A percentile compares a stretch with the other conserved stretches of the same genome.
These are phyloP conservation scores for Hirsutella rhossiliensis DNA, from an alignment of 2,329 filamentous ascomycete genomes.

Conservation along the genomic window DNA sequence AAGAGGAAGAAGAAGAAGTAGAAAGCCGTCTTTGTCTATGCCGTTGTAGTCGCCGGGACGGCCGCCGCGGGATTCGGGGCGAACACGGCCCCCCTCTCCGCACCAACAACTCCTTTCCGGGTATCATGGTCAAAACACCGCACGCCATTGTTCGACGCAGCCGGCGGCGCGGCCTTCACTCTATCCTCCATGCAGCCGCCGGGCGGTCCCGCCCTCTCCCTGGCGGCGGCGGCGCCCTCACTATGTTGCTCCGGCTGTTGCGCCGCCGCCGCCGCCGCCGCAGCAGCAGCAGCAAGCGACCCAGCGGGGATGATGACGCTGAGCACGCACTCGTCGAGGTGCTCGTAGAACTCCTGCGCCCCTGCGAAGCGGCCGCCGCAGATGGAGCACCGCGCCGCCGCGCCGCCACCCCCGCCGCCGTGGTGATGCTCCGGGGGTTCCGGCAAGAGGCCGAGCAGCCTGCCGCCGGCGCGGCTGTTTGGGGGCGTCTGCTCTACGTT, in stretches of 20 bases:
- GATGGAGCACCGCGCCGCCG: conserved; percentile 81
- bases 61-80: not conserved
- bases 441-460: conserved; percentile 4
- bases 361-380: conserved; percentile 69
- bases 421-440: not conserved
- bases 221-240: too few relatives aligned
- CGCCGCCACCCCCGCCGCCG: conserved; percentile 10
- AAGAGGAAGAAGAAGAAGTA: not conserved
- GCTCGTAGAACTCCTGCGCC: conserved; percentile 95
- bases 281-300: not conserved
- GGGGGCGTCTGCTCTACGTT: conserved; percentile 89
- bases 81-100: not conserved
- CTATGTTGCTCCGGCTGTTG: not conserved
- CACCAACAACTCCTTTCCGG: not conserved
- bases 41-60: not conserved
- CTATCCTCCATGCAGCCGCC: too few relatives aligned
- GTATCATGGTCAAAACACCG: too few relatives aligned
- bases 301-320: conserved; percentile 40
- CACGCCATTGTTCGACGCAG: too few relatives aligned
- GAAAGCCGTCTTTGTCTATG: not conserved
- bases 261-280: not conserved
- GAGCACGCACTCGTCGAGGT: conserved; percentile 60
- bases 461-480: conserved; percentile 49
- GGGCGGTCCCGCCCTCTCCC: too few relatives aligned
- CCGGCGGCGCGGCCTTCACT: too few relatives aligned